A percentile compares a stretch with the other conserved stretches of the same genome.
Evolutionary conservation across 139 green algal genomes (phyloP).

Genomic region (Coelastrella sp.): DNA sequence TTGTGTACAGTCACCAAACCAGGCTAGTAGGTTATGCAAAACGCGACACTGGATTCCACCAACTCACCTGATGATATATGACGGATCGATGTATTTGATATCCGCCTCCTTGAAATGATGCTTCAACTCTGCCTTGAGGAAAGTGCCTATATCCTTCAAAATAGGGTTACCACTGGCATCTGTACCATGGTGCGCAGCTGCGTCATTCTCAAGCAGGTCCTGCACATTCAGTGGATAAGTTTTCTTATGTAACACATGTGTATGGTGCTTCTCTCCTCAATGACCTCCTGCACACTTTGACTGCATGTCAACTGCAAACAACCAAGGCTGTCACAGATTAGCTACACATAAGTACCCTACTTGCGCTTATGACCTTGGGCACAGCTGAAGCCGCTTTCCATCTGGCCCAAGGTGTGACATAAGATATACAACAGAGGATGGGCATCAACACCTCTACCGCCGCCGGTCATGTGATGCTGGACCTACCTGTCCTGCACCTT

Average conservation of each 20-base stretch:
- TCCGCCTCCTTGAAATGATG: conserved; percentile 60
- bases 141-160: conserved; percentile 68
- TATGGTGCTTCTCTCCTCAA: no score
- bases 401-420: not conserved
- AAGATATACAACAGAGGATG: no score
- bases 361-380: no score
- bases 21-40: no score
- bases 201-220: conserved; percentile 62
- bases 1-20: no score
- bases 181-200: conserved; percentile 39
- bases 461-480: not conserved
- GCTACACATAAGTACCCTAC: no score
- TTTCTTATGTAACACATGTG: no score
- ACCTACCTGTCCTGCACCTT: conserved; percentile 74
- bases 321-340: no score
- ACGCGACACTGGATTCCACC: no score
- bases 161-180: conserved; percentile 79
- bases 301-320: no score
- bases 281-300: no score
- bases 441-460: not conserved
- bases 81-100: conserved; percentile 91
- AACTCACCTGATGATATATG: conserved; percentile 89
- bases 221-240: conserved; percentile 64
- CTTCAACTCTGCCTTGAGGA: conserved; percentile 60
- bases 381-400: no score